phyloP scores from a whole-genome alignment of 768 basidiomycete species.

The Xanthoconium purpureum region DNA sequence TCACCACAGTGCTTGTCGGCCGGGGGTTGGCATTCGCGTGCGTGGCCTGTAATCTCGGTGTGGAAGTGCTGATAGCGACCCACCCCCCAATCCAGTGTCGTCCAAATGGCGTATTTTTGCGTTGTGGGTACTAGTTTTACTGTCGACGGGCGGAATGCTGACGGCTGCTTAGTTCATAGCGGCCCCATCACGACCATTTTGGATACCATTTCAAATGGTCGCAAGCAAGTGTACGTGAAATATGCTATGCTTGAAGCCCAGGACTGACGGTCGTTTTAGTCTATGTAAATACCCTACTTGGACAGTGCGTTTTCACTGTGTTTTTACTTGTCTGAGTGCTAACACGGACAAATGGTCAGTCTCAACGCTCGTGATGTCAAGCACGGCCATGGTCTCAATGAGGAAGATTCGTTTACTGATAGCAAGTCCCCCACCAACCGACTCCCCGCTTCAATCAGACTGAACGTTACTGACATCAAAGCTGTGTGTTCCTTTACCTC shows the following conservation, averaged over 20 bases:
- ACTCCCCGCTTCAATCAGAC: conserved; percentile 7
- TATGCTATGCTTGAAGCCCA: neutral
- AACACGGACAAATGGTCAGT: conserved; percentile 10
- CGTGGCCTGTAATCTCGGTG: conserved; percentile 2
- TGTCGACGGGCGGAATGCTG: neutral
- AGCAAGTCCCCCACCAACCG: neutral
- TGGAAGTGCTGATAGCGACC: neutral
- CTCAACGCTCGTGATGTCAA: conserved; percentile 24
- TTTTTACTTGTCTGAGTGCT: neutral
- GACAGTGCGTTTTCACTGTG: conserved; percentile 14
- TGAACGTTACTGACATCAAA: conserved; percentile 15
- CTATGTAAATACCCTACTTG: conserved; percentile 28
- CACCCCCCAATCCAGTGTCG: conserved; percentile 5
- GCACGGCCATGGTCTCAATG: conserved; percentile 22
- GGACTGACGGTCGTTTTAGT: conserved; percentile 16
- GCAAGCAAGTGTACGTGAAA: conserved; percentile 21
- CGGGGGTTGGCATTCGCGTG: conserved; percentile 27
- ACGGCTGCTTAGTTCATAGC: conserved; percentile 21
- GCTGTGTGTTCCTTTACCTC: conserved; percentile 6
- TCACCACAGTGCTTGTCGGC: conserved; percentile 3
- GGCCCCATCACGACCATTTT: conserved; percentile 19
- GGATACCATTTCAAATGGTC: conserved; percentile 30
- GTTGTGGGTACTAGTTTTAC: conserved; percentile 16
- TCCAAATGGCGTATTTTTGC: conserved; percentile 17
- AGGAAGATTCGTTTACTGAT: conserved; percentile 19